Percentiles rank a stretch among this genome's conserved stretches.
Conservation (phyloP, 345 rosid genomes). For the Toxicodendron radicans region DNA sequence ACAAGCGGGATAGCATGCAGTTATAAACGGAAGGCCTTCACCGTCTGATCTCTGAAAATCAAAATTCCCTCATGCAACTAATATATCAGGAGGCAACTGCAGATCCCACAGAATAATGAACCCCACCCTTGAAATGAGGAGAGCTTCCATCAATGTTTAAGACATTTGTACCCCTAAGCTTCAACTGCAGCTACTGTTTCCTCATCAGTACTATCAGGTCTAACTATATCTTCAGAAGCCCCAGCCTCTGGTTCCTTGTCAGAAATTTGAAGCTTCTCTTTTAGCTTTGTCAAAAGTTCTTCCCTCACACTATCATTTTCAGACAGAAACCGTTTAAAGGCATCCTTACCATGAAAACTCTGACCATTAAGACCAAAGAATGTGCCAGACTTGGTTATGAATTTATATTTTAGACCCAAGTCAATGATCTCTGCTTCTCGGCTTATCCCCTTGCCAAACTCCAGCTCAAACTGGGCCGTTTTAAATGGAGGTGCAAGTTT, state of each 20-base stretch:
- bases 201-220: constrained; percentile 65
- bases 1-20: neutral
- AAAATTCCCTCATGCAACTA: neutral
- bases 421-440: constrained; percentile 71
- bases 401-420: constrained; percentile 69
- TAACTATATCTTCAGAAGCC: constrained; percentile 29
- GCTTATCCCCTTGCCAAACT: constrained; percentile 93
- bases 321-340: constrained; percentile 54
- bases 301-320: constrained; percentile 48
- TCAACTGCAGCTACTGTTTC: constrained; percentile 63
- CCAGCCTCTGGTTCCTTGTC: constrained; percentile 34
- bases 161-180: constrained; percentile 30
- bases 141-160: neutral
- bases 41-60: neutral
- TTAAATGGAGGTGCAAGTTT: constrained; percentile 94
- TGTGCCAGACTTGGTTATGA: constrained; percentile 54
- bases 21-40: neutral
- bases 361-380: constrained; percentile 45
- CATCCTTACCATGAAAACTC: constrained; percentile 79
- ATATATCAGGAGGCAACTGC: neutral
- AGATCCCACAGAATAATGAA: constrained; percentile 13
- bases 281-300: constrained; percentile 62
- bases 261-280: constrained; percentile 49
- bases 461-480: constrained; percentile 82
- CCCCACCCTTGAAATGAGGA: constrained; percentile 11